These are phyloP conservation scores for Quercus aquifolioides DNA, from an alignment of 306 rosid genomes.

Conservation along the genomic window DNA sequence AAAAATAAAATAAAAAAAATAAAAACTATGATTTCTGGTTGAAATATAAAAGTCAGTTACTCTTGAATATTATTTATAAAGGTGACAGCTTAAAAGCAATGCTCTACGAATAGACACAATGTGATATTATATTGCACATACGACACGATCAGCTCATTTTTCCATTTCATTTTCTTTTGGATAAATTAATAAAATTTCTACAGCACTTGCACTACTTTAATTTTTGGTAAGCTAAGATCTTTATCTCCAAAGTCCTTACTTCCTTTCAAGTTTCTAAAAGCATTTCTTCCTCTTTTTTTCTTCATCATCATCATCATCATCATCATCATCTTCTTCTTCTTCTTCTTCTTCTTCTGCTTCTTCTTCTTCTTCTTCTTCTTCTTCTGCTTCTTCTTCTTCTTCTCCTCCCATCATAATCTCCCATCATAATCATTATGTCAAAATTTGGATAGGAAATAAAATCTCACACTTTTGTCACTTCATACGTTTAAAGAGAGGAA, in stretches of 20 bases:
- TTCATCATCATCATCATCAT: background rate
- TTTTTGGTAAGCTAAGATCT: conserved; percentile 10
- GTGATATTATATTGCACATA: conserved; percentile 21
- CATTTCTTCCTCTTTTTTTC: background rate
- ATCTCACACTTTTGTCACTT: too few relatives aligned
- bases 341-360: background rate
- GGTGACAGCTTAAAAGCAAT: conserved; percentile 40
- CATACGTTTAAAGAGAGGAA: too few relatives aligned
- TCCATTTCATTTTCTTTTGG: background rate
- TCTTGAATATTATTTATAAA: conserved; percentile 18
- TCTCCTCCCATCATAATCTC: too few relatives aligned
- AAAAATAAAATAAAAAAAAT: too few relatives aligned
- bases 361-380: background rate
- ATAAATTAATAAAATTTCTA: background rate
- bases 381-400: too few relatives aligned
- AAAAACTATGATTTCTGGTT: conserved; percentile 10
- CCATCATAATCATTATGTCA: too few relatives aligned
- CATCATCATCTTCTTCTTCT: background rate
- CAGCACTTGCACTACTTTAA: conserved; percentile 17
- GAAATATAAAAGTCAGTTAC: conserved; percentile 18
- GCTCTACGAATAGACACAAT: conserved; percentile 10
- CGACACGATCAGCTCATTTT: conserved; percentile 28
- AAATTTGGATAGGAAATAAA: too few relatives aligned
- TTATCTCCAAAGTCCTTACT: conserved; percentile 10
- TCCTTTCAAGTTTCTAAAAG: conserved; percentile 6